A percentile compares a stretch with the other conserved stretches of the same genome.
phyloP scores from a whole-genome alignment of 2,329 filamentous ascomycete genomes.

The Colletotrichum destructivum region DNA sequence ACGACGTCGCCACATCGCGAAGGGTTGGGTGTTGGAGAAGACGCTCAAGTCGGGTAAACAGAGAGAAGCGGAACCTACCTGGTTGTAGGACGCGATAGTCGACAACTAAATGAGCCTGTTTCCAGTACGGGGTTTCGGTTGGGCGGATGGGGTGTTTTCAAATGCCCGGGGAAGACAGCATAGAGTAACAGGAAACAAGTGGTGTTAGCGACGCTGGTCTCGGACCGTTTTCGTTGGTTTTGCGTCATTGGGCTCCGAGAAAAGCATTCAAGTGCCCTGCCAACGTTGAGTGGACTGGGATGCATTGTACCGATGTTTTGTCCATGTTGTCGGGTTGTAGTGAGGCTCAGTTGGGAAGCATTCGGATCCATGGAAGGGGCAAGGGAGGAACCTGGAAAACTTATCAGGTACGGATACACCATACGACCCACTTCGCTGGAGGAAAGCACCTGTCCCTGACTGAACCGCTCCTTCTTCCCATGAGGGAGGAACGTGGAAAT shows the following conservation, averaged over 20 bases:
- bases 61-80: neutral
- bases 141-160: neutral
- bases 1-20: slow-evolving; percentile 14
- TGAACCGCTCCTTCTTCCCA: neutral
- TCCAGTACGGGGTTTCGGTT: neutral
- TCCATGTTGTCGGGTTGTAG: slow-evolving; percentile 33
- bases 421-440: no score
- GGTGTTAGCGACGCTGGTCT: neutral
- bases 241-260: neutral
- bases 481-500: neutral
- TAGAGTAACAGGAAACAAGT: neutral
- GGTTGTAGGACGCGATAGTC: neutral
- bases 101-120: slow-evolving; percentile 10
- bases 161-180: neutral
- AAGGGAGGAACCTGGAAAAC: slow-evolving; percentile 2
- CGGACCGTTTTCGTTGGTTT: slow-evolving; percentile 5
- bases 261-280: neutral
- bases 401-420: slow-evolving; percentile 7
- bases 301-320: neutral
- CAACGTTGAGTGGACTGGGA: neutral
- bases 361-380: slow-evolving; percentile 15
- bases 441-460: neutral
- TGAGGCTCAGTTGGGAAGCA: slow-evolving; percentile 31
- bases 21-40: neutral
- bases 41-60: neutral